Conservation (phyloP, 768 basidiomycete genomes). For the Lentinula lateritia region DNA sequence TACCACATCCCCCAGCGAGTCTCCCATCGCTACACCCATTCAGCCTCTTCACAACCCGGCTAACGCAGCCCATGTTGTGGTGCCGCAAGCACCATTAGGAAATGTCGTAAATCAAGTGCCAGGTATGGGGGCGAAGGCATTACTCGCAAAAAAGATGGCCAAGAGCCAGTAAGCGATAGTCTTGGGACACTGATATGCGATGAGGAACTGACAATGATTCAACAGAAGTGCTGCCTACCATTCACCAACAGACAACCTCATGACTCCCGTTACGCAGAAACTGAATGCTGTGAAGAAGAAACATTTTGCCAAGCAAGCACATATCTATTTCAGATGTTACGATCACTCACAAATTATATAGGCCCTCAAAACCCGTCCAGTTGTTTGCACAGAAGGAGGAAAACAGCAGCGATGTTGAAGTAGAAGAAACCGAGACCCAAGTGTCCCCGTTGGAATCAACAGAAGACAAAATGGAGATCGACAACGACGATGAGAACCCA, state of each 20-base stretch:
- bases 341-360: constrained; percentile 19
- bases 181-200: constrained; percentile 3
- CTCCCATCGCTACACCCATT: constrained; percentile 53
- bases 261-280: constrained; percentile 93
- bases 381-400: constrained; percentile 51
- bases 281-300: constrained; percentile 88
- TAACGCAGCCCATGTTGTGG: constrained; percentile 70
- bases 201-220: constrained; percentile 11
- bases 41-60: constrained; percentile 84
- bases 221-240: constrained; percentile 79
- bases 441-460: constrained; percentile 17
- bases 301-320: constrained; percentile 73
- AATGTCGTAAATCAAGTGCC: constrained; percentile 54
- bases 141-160: constrained; percentile 91
- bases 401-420: constrained; percentile 29
- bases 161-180: constrained; percentile 66
- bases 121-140: constrained; percentile 84
- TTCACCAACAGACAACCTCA: constrained; percentile 92
- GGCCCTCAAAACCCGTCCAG: constrained; percentile 56
- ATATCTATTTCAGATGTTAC: constrained; percentile 19
- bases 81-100: constrained; percentile 77
- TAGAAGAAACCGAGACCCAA: constrained; percentile 14
- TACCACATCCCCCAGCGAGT: constrained; percentile 57
- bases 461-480: constrained; percentile 26
- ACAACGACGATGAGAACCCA: constrained; percentile 64